phyloP scores from a whole-genome alignment of 2,329 filamentous ascomycete species.

The Botrytis byssoidea region DNA sequence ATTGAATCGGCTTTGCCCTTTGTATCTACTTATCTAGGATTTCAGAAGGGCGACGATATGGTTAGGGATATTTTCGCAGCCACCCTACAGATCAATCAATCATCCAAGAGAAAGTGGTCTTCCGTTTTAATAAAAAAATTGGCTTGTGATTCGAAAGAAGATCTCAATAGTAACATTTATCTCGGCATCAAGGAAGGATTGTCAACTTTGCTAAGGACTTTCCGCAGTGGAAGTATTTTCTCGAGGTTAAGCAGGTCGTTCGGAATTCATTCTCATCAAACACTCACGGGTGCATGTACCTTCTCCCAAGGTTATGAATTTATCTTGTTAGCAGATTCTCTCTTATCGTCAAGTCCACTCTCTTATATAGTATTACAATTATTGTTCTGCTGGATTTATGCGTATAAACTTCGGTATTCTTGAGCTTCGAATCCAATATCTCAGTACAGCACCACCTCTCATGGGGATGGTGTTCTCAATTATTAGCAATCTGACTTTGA shows the following conservation, averaged over 20 bases:
- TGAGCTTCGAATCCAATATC: neutral
- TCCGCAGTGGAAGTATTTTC: neutral
- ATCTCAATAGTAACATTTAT: neutral
- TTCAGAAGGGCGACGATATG: too few species aligned
- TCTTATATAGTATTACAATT: neutral
- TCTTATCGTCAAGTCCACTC: neutral
- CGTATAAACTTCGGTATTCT: neutral
- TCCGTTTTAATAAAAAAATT: rapidly evolving
- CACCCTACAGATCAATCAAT: too few species aligned
- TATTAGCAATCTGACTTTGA: neutral
- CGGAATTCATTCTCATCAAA: neutral
- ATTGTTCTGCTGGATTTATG: neutral
- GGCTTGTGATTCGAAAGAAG: too few species aligned
- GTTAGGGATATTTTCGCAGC: too few species aligned
- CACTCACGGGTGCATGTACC: neutral
- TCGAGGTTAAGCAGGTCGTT: neutral
- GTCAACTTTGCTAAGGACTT: neutral
- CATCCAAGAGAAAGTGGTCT: too few species aligned
- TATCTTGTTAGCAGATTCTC: neutral
- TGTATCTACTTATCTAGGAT: too few species aligned
- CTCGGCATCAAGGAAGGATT: neutral
- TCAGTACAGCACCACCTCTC: neutral
- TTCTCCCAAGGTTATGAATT: neutral
- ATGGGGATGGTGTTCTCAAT: neutral
- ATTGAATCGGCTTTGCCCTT: neutral